A percentile compares a stretch with the other conserved stretches of the same genome.
Conservation (phyloP, 148 eudicot species). For the Fagopyrum tataricum region DNA sequence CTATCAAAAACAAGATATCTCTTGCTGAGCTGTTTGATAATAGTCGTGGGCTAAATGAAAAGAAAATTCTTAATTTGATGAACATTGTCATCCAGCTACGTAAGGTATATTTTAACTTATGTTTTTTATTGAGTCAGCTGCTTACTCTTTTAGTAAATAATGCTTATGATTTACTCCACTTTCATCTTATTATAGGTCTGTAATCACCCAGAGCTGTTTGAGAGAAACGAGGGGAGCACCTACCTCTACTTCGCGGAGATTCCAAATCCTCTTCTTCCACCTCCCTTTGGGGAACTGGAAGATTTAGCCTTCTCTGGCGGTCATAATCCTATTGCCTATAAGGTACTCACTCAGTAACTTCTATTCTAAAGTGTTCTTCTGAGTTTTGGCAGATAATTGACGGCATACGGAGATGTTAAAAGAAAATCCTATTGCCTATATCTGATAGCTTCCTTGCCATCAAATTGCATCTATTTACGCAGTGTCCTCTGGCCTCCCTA, state of each 20-base stretch:
- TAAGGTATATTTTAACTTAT: conserved; percentile 43
- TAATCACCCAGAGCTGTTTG: conserved; percentile 98
- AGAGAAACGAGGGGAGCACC: conserved; percentile 93
- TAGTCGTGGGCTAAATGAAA: conserved; percentile 88
- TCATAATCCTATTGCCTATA: conserved; percentile 70
- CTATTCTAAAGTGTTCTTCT: not conserved
- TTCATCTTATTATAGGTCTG: conserved; percentile 56
- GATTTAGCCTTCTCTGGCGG: conserved; percentile 73
- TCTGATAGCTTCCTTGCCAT: not conserved
- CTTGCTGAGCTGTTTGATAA: conserved; percentile 91
- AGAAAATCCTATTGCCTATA: too few relatives aligned
- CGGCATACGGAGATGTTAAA: too few relatives aligned
- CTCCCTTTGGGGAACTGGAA: conserved; percentile 90
- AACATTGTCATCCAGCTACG: conserved; percentile 97
- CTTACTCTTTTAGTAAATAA: not conserved
- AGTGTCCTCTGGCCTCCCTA: conserved; percentile 9
- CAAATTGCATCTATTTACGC: not conserved
- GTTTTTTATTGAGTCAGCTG: not conserved
- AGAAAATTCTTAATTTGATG: conserved; percentile 83
- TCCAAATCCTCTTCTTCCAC: conserved; percentile 73
- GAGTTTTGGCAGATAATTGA: not conserved
- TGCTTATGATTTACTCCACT: conserved; percentile 9
- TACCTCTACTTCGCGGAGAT: conserved; percentile 78
- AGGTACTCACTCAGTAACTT: conserved; percentile 34
- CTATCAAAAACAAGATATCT: conserved; percentile 96